Percentiles rank a stretch among this genome's conserved stretches.
Conservation (phyloP, 2,329 filamentous ascomycete species). For the Talaromyces sp. region DNA sequence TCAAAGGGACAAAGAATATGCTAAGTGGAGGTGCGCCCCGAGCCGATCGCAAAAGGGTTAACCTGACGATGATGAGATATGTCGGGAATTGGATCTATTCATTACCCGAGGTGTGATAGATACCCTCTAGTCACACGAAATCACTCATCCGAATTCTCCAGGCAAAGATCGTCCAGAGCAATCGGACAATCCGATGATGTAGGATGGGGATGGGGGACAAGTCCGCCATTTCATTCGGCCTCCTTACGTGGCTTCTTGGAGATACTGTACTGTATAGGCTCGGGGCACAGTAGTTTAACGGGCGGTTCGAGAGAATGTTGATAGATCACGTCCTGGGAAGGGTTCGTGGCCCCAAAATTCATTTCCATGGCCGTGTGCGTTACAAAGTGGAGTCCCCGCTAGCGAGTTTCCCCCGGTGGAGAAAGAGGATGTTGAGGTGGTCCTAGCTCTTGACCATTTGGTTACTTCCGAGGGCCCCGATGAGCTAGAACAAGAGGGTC, state of each 20-base stretch:
- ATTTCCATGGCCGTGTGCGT: not conserved
- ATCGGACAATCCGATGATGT: no score
- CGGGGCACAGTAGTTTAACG: no score
- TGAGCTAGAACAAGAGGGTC: not conserved
- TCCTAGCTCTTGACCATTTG: not conserved
- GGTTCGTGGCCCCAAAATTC: not conserved
- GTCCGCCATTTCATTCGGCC: not conserved
- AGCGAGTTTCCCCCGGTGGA: not conserved
- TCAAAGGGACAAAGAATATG: not conserved
- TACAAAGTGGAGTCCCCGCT: not conserved
- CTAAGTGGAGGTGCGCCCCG: constrained; percentile 8
- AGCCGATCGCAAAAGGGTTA: not conserved
- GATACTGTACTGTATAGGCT: no score
- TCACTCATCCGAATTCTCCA: no score
- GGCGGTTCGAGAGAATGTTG: constrained; percentile 4
- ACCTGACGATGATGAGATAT: not conserved
- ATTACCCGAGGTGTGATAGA: not conserved
- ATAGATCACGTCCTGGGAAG: constrained; percentile 7
- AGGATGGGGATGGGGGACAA: no score
- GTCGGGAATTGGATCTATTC: not conserved
- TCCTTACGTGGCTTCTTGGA: constrained; percentile 8
- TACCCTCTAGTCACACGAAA: not conserved
- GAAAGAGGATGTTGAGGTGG: not conserved
- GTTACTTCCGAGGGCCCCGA: constrained; percentile 5
- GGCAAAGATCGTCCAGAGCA: no score